phyloP scores from a whole-genome alignment of 2,329 filamentous ascomycete genomes.

The Cercospora brassicicola region DNA sequence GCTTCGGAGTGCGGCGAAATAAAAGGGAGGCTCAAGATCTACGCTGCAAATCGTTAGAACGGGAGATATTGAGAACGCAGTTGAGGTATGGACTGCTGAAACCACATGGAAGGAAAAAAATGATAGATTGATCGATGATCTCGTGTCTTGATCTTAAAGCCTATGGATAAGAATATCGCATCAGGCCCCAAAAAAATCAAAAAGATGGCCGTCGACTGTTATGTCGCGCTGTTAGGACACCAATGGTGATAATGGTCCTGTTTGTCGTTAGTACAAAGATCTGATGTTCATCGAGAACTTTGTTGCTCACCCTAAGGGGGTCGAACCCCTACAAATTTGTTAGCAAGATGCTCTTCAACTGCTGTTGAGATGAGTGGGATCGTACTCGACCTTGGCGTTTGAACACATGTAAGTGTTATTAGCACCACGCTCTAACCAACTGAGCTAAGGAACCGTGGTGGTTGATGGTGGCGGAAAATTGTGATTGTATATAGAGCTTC shows the following conservation, averaged over 20 bases:
- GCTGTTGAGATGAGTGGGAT: background rate
- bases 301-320: constrained; percentile 1
- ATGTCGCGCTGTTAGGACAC: background rate
- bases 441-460: background rate
- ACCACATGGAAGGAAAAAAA: background rate
- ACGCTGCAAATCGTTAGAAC: background rate
- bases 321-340: background rate
- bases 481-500: background rate
- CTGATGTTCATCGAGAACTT: no score
- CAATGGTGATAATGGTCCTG: background rate
- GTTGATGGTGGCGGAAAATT: background rate
- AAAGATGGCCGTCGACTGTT: background rate
- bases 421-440: constrained; percentile 9
- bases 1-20: background rate
- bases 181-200: background rate
- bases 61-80: background rate
- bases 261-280: background rate
- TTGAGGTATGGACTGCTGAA: background rate
- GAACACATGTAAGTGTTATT: background rate
- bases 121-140: background rate
- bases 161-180: background rate
- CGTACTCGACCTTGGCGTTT: constrained; percentile 1
- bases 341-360: background rate
- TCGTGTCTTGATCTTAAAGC: background rate
- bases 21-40: background rate